Conservation (phyloP, 257 asterid species). For the Solanum tarapatanum region DNA sequence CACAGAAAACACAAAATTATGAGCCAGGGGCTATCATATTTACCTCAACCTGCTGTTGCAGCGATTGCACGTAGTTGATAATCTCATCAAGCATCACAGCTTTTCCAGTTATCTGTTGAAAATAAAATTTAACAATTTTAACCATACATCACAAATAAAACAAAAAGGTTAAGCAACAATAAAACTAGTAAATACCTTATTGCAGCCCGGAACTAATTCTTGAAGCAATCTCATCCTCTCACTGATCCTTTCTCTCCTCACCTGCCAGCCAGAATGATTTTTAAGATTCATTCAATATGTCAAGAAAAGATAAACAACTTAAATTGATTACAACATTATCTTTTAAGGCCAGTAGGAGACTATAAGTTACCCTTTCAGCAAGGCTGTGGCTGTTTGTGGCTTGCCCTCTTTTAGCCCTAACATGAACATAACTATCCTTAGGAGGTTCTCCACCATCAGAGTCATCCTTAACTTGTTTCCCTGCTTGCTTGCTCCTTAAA, state of each 20-base stretch:
- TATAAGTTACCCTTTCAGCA: constrained; percentile 68
- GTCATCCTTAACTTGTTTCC: constrained; percentile 45
- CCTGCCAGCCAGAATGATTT: constrained; percentile 28
- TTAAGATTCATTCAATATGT: background rate
- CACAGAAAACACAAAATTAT: background rate
- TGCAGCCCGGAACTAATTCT: constrained; percentile 95
- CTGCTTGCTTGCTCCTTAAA: constrained; percentile 27
- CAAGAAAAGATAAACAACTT: background rate
- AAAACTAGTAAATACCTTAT: constrained; percentile 40
- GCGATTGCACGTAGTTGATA: constrained; percentile 89
- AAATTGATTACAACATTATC: background rate
- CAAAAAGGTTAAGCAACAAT: background rate
- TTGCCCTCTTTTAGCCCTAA: constrained; percentile 87
- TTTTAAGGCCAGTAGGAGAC: background rate
- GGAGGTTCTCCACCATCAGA: constrained; percentile 44
- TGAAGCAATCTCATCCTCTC: constrained; percentile 94
- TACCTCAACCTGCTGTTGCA: constrained; percentile 98
- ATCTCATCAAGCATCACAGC: constrained; percentile 99
- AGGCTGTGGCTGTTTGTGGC: constrained; percentile 97
- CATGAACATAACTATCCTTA: constrained; percentile 68
- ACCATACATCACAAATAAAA: background rate
- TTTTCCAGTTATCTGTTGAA: constrained; percentile 74
- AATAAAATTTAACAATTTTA: background rate
- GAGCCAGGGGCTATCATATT: background rate
- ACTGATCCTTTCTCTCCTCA: constrained; percentile 85